These are phyloP conservation scores for Limonium bicolor DNA, from an alignment of 148 eudicot species.

Conservation along the genomic window DNA sequence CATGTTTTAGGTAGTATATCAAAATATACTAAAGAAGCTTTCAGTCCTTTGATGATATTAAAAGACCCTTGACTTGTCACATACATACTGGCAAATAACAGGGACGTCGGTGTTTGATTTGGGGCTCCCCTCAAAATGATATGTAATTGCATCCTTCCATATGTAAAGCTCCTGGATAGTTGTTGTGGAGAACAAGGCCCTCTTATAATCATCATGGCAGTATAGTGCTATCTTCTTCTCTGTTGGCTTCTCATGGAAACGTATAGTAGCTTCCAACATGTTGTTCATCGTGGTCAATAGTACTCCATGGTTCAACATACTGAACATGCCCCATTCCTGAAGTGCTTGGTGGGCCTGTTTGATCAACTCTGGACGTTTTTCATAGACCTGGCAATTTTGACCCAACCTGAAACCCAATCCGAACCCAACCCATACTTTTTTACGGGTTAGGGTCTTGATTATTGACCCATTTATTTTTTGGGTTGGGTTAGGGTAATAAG, in stretches of 20 bases:
- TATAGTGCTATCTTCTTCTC: slow-evolving; percentile 1
- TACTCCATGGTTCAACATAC: slow-evolving; percentile 4
- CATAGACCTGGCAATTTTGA: too few relatives aligned
- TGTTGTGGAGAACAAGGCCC: slow-evolving; percentile 14
- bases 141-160: slow-evolving; percentile 26
- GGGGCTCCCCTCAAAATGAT: slow-evolving; percentile 14
- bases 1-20: neutral
- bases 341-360: too few relatives aligned
- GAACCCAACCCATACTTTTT: too few relatives aligned
- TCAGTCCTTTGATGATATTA: too few relatives aligned
- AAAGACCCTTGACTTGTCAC: too few relatives aligned
- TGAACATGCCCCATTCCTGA: slow-evolving; percentile 1
- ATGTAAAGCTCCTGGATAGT: too few relatives aligned
- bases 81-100: slow-evolving; percentile 14
- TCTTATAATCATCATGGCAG: slow-evolving; percentile 1
- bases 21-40: neutral
- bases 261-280: slow-evolving; percentile 12
- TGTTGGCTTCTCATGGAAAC: slow-evolving; percentile 1
- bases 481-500: too few relatives aligned
- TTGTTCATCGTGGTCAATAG: slow-evolving; percentile 2
- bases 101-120: slow-evolving; percentile 16
- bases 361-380: too few relatives aligned
- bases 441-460: too few relatives aligned
- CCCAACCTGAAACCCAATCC: too few relatives aligned
- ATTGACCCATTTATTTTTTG: too few relatives aligned